Conservation (phyloP, 805 yeast genomes). For the Clavispora fructus region DNA sequence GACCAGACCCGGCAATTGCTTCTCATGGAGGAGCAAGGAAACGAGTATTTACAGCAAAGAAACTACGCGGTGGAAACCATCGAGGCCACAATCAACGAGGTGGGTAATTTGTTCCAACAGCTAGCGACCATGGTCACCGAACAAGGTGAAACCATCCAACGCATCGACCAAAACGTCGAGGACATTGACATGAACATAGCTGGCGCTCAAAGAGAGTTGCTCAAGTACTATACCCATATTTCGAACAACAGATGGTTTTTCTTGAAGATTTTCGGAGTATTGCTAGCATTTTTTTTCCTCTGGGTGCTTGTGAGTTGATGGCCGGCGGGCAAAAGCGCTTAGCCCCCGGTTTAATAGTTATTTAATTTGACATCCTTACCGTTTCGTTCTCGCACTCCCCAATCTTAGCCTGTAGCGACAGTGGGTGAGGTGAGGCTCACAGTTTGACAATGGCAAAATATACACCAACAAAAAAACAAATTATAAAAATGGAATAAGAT, state of each 20-base stretch:
- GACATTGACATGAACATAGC: constrained; percentile 83
- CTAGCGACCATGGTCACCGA: constrained; percentile 96
- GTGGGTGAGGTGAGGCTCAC: background rate
- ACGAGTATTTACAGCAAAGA: constrained; percentile 73
- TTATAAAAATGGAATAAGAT: too few relatives aligned
- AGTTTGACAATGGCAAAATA: too few relatives aligned
- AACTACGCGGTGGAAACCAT: constrained; percentile 91
- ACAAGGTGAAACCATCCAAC: constrained; percentile 92
- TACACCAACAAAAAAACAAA: too few relatives aligned
- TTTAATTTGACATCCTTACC: background rate
- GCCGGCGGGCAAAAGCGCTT: background rate
- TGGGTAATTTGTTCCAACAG: constrained; percentile 90
- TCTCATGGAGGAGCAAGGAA: constrained; percentile 77
- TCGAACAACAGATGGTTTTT: constrained; percentile 91
- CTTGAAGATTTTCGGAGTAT: constrained; percentile 80
- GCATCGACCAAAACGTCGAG: constrained; percentile 92
- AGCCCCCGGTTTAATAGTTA: background rate
- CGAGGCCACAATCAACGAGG: constrained; percentile 95
- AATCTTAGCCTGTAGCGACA: background rate
- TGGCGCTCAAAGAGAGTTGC: constrained; percentile 91
- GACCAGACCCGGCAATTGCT: constrained; percentile 76
- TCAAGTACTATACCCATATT: constrained; percentile 83
- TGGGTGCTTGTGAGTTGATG: constrained; percentile 73
- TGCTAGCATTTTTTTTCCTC: constrained; percentile 67
- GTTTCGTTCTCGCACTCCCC: background rate